Evolutionary conservation across 371 early-diverging fungal species (phyloP), one percentile per base, ranked within the genome.

Genomic region (Vairimorpha ceranae): DNA sequence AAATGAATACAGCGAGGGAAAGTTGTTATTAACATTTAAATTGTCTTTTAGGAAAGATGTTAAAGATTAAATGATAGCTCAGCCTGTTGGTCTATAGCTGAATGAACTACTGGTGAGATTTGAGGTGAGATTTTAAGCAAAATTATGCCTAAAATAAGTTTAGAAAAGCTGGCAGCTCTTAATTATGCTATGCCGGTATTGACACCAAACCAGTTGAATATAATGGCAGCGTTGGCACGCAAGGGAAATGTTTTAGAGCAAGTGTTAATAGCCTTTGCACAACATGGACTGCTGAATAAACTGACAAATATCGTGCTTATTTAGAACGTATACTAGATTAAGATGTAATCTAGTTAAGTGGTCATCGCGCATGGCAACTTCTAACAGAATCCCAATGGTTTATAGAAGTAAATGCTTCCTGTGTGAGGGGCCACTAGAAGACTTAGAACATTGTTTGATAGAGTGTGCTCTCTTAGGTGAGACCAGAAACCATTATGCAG

Each of bases 221-320:
- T 10, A n/a, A 58, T 58, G 58, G 58, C 58, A 30, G 58, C 14
- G 3, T 32, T 58, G 58, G 58, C 58, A 58, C 58, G 58, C n/a
- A 32, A 58, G 29, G 58, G 58, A 23, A 58, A 58, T 25, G 25
- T 58, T 4, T 29, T 29, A 30, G 58, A 58, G 3, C 32, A 30
- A 7, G 58, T 58, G 19, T 58, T 51, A 29, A 25, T 58, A 30
- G 58, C 58, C 29, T 58, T 58, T 58, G 32, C 21, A 30, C 19
- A 27, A 10, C 12, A 58, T 7, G 58, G 33, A 25, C 33, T 58
- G 3, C 58, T 29, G 10, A 58, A 58, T 21, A 30, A 58, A 6
- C 2, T 58, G n/a, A 29, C 58, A 14, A 58, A 58, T 19, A 58
- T 25, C n/a, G 58, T 58, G 7, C 32, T 58, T 2, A 58, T 58